phyloP scores from a whole-genome alignment of 192 early-diverging fungal species.

The Rhizophagus prolifer region DNA sequence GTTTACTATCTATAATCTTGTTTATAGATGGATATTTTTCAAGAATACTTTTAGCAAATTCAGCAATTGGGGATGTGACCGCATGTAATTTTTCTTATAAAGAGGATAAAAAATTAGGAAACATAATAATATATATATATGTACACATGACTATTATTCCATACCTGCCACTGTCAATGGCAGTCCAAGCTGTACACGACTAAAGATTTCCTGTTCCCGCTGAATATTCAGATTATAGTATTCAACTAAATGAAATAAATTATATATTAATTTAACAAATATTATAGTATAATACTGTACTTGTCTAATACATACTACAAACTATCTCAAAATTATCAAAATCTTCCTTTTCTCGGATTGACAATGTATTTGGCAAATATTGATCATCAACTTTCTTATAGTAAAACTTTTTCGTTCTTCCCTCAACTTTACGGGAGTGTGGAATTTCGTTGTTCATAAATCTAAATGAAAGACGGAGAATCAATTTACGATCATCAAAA shows the following conservation, averaged over 20 bases:
- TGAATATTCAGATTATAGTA: constrained; percentile 23
- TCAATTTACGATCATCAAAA: neutral
- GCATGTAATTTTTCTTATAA: constrained; percentile 27
- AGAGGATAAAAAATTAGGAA: neutral
- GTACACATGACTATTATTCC: neutral
- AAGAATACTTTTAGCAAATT: constrained; percentile 16
- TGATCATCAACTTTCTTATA: neutral
- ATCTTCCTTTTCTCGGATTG: neutral
- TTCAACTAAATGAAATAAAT: constrained; percentile 26
- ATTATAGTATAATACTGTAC: neutral
- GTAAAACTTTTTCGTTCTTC: neutral
- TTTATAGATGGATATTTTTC: neutral
- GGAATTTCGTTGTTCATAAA: constrained; percentile 37
- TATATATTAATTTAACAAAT: neutral
- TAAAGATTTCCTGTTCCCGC: constrained; percentile 35
- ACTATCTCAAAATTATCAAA: constrained; percentile 31
- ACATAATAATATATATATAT: neutral
- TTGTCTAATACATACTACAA: constrained; percentile 18
- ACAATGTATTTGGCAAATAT: neutral
- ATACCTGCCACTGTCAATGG: constrained; percentile 29
- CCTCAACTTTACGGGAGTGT: neutral
- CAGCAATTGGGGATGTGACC: constrained; percentile 21
- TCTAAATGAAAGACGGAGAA: constrained; percentile 17
- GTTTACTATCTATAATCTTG: constrained; percentile 10
- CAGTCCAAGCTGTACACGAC: constrained; percentile 35